phyloP scores from a whole-genome alignment of 805 yeast genomes.

The Pichia rugopelliculosa region DNA sequence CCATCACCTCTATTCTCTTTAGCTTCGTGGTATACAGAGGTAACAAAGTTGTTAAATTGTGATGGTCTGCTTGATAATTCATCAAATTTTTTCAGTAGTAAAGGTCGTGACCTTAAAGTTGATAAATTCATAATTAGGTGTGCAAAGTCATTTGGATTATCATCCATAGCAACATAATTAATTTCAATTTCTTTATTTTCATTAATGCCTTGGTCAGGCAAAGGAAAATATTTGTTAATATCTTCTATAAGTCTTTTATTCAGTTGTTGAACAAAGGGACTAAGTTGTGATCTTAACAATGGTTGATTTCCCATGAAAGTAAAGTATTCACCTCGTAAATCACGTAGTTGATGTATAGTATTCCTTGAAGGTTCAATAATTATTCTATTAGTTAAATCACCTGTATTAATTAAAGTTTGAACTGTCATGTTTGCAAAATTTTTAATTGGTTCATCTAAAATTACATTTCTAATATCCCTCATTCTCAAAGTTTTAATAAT shows the following conservation, averaged over 20 bases:
- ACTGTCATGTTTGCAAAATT: not conserved
- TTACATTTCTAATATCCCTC: conserved; percentile 37
- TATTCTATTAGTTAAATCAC: conserved; percentile 21
- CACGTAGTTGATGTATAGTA: conserved; percentile 41
- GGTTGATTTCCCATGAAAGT: conserved; percentile 43
- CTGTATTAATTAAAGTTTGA: conserved; percentile 9
- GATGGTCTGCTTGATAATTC: conserved; percentile 30
- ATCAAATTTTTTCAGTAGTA: conserved; percentile 20
- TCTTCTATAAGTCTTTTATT: conserved; percentile 45
- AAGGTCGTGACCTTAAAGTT: conserved; percentile 32
- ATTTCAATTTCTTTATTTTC: conserved; percentile 32
- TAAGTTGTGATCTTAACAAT: conserved; percentile 51
- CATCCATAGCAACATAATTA: conserved; percentile 20
- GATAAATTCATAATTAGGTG: conserved; percentile 39
- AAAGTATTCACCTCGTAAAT: conserved; percentile 11
- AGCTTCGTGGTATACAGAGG: conserved; percentile 33
- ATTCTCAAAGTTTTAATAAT: conserved; percentile 47
- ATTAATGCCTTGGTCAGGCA: conserved; percentile 22
- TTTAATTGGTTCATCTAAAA: conserved; percentile 40
- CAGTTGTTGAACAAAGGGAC: conserved; percentile 55
- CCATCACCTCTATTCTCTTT: conserved; percentile 34
- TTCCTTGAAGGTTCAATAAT: conserved; percentile 42
- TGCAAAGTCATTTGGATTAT: conserved; percentile 47
- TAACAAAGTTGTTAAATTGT: conserved; percentile 29
- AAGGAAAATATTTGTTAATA: conserved; percentile 29